Percentiles rank a stretch among this genome's conserved stretches.
Conservation (phyloP, 192 early-diverging fungal genomes). For the Chytriomyces sp. region DNA sequence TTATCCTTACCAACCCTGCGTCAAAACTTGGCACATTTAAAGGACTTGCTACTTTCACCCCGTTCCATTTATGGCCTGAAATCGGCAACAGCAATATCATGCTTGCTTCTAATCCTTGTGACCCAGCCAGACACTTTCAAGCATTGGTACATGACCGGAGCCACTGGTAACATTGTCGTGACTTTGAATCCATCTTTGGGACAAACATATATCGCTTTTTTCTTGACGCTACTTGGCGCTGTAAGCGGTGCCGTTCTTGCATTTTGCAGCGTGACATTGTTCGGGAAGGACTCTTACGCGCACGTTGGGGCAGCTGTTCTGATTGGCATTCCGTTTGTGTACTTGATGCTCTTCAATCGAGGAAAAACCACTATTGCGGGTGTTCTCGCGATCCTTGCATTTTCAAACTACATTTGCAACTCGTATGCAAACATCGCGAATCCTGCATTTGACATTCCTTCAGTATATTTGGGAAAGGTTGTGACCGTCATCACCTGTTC, state of each 20-base stretch:
- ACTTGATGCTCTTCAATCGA: slow-evolving; percentile 15
- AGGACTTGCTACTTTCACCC: not conserved
- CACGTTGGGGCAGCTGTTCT: no score
- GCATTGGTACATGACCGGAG: slow-evolving; percentile 9
- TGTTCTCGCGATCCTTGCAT: slow-evolving; percentile 19
- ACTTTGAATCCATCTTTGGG: slow-evolving; percentile 24
- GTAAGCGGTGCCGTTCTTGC: slow-evolving; percentile 1
- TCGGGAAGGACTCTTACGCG: slow-evolving; percentile 8
- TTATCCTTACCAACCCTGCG: not conserved
- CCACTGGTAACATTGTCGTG: slow-evolving; percentile 7
- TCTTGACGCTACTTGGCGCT: slow-evolving; percentile 6
- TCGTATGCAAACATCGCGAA: slow-evolving; percentile 12
- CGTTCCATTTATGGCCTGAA: slow-evolving; percentile 26
- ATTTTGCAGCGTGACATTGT: slow-evolving; percentile 5
- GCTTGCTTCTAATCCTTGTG: slow-evolving; percentile 14
- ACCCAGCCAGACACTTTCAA: slow-evolving; percentile 18
- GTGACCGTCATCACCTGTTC: not conserved
- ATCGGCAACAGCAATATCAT: slow-evolving; percentile 15
- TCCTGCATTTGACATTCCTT: slow-evolving; percentile 12
- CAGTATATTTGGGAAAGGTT: slow-evolving; percentile 20
- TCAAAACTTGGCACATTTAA: not conserved
- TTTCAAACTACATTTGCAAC: slow-evolving; percentile 20
- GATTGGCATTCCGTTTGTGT: slow-evolving; percentile 15
- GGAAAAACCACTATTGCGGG: not conserved
- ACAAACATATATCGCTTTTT: slow-evolving; percentile 22